phyloP scores from a whole-genome alignment of 257 asterid species.

The Solanum lignicaule region DNA sequence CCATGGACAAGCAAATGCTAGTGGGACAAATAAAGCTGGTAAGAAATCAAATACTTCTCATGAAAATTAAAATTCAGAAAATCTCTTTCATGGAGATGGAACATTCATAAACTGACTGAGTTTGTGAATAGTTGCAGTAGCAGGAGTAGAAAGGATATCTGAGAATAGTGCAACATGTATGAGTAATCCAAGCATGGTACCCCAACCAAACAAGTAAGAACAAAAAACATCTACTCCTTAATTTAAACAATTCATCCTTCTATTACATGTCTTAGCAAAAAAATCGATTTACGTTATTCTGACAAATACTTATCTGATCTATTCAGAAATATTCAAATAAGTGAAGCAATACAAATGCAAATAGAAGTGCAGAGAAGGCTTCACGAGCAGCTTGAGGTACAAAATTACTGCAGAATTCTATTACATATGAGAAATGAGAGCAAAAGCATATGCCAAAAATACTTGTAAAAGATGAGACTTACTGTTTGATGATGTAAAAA shows the following conservation, averaged over 20 bases:
- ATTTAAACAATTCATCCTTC: not conserved
- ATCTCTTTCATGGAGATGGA: not conserved
- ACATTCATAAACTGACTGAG: conserved; percentile 9
- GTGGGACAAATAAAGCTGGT: conserved; percentile 63
- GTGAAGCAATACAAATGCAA: conserved; percentile 81
- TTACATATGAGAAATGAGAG: not conserved
- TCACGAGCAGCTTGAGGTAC: conserved; percentile 88
- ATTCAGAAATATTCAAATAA: conserved; percentile 57
- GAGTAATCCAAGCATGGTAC: conserved; percentile 31
- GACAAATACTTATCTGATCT: not conserved
- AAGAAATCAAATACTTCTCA: conserved; percentile 20
- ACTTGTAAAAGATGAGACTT: not conserved
- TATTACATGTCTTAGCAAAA: not conserved
- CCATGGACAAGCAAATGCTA: conserved; percentile 55
- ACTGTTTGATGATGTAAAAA: not conserved
- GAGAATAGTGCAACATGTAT: conserved; percentile 46
- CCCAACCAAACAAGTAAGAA: conserved; percentile 60
- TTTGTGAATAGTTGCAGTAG: conserved; percentile 28
- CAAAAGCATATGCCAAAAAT: not conserved
- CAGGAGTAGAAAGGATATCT: conserved; percentile 39
- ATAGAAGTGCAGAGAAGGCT: conserved; percentile 79
- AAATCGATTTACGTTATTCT: not conserved
- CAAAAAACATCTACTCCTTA: not conserved
- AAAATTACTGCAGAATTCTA: not conserved
- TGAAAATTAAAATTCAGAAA: not conserved